Evolutionary conservation across 306 rosid species (phyloP).

Genomic region (Cicer arietinum): DNA sequence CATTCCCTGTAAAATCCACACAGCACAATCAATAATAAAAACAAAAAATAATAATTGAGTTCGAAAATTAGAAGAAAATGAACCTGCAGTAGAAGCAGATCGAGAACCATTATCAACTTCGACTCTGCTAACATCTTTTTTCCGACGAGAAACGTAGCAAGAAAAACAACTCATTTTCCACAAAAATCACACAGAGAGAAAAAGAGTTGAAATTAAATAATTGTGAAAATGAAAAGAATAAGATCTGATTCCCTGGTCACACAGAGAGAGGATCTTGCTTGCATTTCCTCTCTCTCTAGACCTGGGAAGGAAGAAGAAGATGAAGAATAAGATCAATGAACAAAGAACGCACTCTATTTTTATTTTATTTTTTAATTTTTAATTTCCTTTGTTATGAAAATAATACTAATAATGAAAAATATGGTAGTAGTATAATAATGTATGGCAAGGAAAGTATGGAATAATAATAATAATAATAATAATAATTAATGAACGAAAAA

Average conservation of each 20-base stretch:
- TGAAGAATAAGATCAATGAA: conserved; percentile 17
- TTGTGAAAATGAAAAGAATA: background rate
- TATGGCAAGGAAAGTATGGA: no score
- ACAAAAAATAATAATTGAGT: no score
- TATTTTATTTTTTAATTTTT: no score
- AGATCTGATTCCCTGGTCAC: conserved; percentile 12
- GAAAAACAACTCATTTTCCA: conserved; percentile 52
- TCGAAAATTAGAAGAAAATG: background rate
- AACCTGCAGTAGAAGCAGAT: conserved; percentile 45
- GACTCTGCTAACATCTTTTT: conserved; percentile 52
- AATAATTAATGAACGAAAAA: background rate
- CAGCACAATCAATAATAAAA: background rate
- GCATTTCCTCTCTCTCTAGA: conserved; percentile 11
- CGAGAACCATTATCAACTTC: conserved; percentile 52
- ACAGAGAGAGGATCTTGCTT: conserved; percentile 9
- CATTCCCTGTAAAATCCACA: conserved; percentile 50
- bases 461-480: background rate
- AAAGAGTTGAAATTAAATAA: background rate
- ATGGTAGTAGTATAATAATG: background rate
- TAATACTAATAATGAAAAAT: background rate
- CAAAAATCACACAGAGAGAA: background rate
- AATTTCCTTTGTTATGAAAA: background rate
- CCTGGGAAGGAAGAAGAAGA: background rate
- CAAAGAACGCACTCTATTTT: background rate
- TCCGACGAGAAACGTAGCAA: conserved; percentile 48